Conservation (phyloP, 768 basidiomycete genomes). For the Lactarius indigo region DNA sequence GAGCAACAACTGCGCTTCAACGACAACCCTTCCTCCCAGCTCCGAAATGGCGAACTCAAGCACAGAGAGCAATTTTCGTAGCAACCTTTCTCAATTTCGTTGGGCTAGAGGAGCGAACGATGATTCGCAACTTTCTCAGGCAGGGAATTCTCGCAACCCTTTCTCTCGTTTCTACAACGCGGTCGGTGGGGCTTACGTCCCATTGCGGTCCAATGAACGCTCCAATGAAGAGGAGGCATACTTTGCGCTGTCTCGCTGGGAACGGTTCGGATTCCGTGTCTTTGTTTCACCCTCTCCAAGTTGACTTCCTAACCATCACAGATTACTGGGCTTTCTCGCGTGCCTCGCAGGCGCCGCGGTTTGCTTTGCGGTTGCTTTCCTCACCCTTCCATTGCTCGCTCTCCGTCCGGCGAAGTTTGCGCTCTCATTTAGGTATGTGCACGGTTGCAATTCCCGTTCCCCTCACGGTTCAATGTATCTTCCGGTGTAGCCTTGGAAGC, state of each 20-base stretch:
- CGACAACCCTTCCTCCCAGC: neutral
- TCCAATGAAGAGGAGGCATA: conserved; percentile 96
- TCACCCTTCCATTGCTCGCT: conserved; percentile 70
- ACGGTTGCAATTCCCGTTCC: neutral
- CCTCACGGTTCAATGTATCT: conserved; percentile 3
- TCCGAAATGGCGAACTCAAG: conserved; percentile 14
- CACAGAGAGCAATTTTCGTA: conserved; percentile 64
- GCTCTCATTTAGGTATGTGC: conserved; percentile 68
- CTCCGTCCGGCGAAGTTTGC: conserved; percentile 89
- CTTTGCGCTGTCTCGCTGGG: conserved; percentile 91
- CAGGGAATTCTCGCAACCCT: conserved; percentile 44
- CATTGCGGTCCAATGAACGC: conserved; percentile 73
- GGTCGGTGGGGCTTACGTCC: conserved; percentile 84
- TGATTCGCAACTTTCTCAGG: conserved; percentile 52
- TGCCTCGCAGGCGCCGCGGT: conserved; percentile 88
- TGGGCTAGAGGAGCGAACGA: conserved; percentile 75
- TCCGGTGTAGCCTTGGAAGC: conserved; percentile 64
- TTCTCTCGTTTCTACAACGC: conserved; percentile 87
- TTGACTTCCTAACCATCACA: conserved; percentile 31
- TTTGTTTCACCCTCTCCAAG: conserved; percentile 1
- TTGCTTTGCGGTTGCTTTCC: conserved; percentile 90
- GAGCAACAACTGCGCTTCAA: neutral
- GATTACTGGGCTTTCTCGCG: conserved; percentile 85
- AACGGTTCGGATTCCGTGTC: conserved; percentile 50
- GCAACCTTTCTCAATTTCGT: conserved; percentile 78